Conservation (phyloP, 371 early-diverging fungal genomes). For the Mortierella sp. region DNA sequence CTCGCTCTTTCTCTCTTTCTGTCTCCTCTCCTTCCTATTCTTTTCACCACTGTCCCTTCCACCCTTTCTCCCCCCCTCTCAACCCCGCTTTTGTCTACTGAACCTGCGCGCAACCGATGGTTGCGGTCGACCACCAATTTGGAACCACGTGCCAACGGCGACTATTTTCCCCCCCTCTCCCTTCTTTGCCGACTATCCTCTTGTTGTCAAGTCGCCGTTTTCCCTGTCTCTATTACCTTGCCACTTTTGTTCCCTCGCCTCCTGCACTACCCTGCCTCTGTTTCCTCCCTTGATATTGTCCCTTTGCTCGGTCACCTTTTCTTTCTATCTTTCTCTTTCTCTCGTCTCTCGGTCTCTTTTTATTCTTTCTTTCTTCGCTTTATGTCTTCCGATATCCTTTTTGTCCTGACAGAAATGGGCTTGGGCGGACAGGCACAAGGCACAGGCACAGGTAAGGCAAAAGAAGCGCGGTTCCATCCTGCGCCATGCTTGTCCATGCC, state of each 20-base stretch:
- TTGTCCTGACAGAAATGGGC: neutral
- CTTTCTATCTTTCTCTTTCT: neutral
- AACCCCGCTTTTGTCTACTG: conserved; percentile 7
- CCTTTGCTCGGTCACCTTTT: neutral
- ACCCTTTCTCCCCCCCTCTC: neutral
- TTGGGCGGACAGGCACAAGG: neutral
- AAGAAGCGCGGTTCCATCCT: too few relatives aligned
- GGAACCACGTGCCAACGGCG: too few relatives aligned
- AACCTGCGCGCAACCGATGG: too few relatives aligned
- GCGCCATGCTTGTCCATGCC: too few relatives aligned
- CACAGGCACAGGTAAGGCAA: neutral
- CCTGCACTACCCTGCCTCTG: neutral
- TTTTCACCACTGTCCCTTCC: neutral
- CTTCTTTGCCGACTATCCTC: neutral
- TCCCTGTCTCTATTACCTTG: conserved; percentile 2
- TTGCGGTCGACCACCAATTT: too few relatives aligned
- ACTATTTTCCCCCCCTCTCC: conserved; percentile 12
- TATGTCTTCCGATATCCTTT: neutral
- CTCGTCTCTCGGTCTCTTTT: neutral
- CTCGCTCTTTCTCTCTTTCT: neutral
- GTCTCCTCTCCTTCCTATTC: conserved; percentile 4
- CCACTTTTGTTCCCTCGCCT: neutral
- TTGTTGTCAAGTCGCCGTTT: neutral
- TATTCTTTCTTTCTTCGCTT: neutral
- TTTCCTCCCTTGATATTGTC: neutral